phyloP scores from a whole-genome alignment of 176 grass and related monocot species.

The Paspalum vaginatum region DNA sequence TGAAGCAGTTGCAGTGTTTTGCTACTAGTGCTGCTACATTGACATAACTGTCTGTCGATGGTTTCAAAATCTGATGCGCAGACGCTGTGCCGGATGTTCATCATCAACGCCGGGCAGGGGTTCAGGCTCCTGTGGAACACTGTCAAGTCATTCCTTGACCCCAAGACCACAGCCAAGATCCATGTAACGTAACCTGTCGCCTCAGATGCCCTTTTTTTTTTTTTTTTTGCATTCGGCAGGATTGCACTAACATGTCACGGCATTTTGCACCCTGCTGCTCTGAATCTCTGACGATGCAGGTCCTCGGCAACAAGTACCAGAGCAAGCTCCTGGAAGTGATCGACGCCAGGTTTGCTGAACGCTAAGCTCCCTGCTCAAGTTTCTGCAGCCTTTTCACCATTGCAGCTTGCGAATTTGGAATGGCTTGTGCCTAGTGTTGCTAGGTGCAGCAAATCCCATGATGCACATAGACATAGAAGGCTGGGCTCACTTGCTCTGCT shows the following conservation, averaged over 20 bases:
- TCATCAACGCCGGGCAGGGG: constrained; percentile 91
- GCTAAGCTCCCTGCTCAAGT: background rate
- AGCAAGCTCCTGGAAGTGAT: constrained; percentile 94
- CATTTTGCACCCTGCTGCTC: background rate
- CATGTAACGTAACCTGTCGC: constrained; percentile 52
- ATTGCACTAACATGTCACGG: background rate
- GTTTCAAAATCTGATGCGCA: constrained; percentile 19
- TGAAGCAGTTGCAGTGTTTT: background rate
- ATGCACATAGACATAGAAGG: background rate
- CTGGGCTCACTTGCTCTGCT: constrained; percentile 4
- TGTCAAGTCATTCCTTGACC: constrained; percentile 94
- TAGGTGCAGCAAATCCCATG: background rate
- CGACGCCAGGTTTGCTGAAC: constrained; percentile 71
- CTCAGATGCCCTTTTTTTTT: no score
- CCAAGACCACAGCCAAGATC: constrained; percentile 94
- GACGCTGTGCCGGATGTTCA: constrained; percentile 98
- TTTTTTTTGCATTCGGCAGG: background rate
- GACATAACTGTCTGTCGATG: background rate
- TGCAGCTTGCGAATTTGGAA: background rate
- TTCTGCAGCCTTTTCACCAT: background rate
- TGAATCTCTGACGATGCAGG: constrained; percentile 39
- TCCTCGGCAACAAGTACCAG: constrained; percentile 93
- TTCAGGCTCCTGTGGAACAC: constrained; percentile 98
- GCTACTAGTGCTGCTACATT: background rate
- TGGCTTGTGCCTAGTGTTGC: background rate